Conservation (phyloP, 768 basidiomycete genomes). For the Tulasnella sp. region DNA sequence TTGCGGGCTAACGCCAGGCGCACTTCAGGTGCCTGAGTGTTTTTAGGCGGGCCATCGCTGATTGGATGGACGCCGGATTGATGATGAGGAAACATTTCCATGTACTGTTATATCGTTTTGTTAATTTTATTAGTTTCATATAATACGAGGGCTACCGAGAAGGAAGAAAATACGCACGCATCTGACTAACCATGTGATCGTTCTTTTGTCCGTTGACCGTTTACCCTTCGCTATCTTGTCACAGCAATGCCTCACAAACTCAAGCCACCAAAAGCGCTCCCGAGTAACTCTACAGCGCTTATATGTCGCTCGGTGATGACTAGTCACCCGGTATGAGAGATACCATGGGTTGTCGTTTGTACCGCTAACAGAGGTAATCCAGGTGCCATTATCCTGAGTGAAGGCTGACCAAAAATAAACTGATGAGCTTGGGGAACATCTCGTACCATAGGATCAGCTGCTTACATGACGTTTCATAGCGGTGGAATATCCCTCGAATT, state of each 20-base stretch:
- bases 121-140: not conserved
- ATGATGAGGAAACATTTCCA: not conserved
- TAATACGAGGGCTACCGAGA: not conserved
- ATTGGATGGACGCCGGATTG: not conserved
- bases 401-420: not conserved
- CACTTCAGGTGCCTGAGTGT: not conserved
- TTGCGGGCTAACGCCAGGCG: not conserved
- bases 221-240: not conserved
- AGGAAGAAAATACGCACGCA: not conserved
- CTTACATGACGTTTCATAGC: constrained; percentile 4
- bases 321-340: not conserved
- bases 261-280: not conserved
- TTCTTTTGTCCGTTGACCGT: not conserved
- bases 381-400: constrained; percentile 5
- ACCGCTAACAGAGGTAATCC: not conserved
- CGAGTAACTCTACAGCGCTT: not conserved
- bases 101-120: not conserved
- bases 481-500: not conserved
- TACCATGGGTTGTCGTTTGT: not conserved
- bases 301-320: not conserved
- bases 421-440: not conserved
- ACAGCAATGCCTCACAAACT: constrained; percentile 1
- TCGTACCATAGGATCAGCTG: not conserved
- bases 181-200: not conserved
- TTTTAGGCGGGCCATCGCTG: not conserved